Conservation (phyloP, 73 alveolate genomes). For the Stentor roeselii region DNA sequence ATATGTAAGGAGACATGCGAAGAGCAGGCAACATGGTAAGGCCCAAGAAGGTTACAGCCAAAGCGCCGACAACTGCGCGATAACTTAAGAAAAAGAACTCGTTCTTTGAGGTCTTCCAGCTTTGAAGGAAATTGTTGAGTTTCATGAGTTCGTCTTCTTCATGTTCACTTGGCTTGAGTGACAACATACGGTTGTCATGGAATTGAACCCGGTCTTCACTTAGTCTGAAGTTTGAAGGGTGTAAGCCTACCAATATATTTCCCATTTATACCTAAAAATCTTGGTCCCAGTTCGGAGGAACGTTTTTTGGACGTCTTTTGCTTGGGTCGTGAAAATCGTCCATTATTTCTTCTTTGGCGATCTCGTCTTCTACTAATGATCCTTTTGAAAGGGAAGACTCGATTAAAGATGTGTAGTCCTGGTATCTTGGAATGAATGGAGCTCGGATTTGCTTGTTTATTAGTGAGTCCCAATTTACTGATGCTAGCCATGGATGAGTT, state of each 20-base stretch:
- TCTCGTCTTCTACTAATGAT: too few relatives aligned
- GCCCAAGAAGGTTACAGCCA: background rate
- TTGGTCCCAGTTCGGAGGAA: too few relatives aligned
- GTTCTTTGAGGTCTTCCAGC: background rate
- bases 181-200: background rate
- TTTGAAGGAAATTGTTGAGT: too few relatives aligned
- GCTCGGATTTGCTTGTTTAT: too few relatives aligned
- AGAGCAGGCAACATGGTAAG: background rate
- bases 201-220: background rate
- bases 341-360: too few relatives aligned
- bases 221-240: background rate
- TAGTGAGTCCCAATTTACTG: too few relatives aligned
- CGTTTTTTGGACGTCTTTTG: too few relatives aligned
- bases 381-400: too few relatives aligned
- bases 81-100: background rate
- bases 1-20: background rate
- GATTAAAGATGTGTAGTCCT: too few relatives aligned
- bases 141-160: background rate
- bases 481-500: too few relatives aligned
- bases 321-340: too few relatives aligned
- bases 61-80: background rate
- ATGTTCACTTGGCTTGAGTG: background rate
- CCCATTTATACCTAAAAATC: slow-evolving; percentile 3
- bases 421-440: too few relatives aligned
- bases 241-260: background rate